These are phyloP conservation scores for Ganoderma sinense DNA, from an alignment of 1,284 basidiomycete species.

Conservation along the genomic window DNA sequence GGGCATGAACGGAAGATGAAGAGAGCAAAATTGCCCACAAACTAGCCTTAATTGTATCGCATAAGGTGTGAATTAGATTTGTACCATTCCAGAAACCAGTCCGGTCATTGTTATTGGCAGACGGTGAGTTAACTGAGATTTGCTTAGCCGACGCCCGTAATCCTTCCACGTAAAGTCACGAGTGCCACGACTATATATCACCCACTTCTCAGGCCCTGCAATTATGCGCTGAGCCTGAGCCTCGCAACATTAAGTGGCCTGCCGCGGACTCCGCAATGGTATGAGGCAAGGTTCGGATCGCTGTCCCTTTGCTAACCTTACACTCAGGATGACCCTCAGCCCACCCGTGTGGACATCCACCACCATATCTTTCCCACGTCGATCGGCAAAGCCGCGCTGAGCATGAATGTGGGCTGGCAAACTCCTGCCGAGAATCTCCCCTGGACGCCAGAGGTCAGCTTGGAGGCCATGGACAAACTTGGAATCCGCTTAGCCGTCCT, in stretches of 20 bases:
- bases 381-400: conserved; percentile 45
- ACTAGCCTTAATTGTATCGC: not conserved
- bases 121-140: not conserved
- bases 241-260: not conserved
- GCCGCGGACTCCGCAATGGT: conserved; percentile 5
- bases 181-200: not conserved
- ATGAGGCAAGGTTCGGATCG: not conserved
- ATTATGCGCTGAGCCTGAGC: not conserved
- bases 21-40: conserved; percentile 1
- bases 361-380: conserved; percentile 72
- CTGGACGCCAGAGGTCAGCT: conserved; percentile 65
- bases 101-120: not conserved
- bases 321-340: conserved; percentile 1
- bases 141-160: not conserved
- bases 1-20: conserved; percentile 16
- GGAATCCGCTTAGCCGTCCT: conserved; percentile 66
- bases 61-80: conserved; percentile 2
- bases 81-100: not conserved
- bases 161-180: not conserved
- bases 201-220: not conserved
- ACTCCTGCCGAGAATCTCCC: conserved; percentile 69
- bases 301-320: not conserved
- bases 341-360: conserved; percentile 66
- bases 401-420: conserved; percentile 59
- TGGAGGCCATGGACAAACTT: conserved; percentile 65